Base-by-base conservation (phyloP, 2,329 filamentous ascomycete species). In the Alternaria angustiovoidea region DNA sequence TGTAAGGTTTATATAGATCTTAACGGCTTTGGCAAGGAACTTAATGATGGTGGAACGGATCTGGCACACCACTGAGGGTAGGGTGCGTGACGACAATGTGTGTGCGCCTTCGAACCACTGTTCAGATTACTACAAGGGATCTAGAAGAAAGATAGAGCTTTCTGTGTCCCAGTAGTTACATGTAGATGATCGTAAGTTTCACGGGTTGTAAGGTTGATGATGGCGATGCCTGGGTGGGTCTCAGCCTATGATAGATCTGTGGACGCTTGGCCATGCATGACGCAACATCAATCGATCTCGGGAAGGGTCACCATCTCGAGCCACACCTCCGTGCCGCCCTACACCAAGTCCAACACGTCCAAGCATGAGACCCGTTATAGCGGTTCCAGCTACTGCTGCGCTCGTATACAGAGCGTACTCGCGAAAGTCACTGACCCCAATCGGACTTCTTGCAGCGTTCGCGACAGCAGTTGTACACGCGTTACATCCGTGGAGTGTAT, bases 401-500 rank as follows among this genome's bases (percentile, higher is more conserved):
- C 75, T 81, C 28, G 74, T 79, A 3, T 80, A 78, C 51, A 72
- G 79, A 39, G 79, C 79, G 8, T 80, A 72, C 65, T 79, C 77
- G 4, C 69, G 74, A 22, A 80, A 79, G 57, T 94, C 90, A 24
- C 85, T 99, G 39, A 98, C 94, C 0, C 87, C 90, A 0, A 81
- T 84, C 7, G 94, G 94, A 62, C 87, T 97, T 68, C 68, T 90
- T 38, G 86, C 87, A 12, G 94, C 94, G 4, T 83, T 84, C 5
- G 71, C 90, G 43, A 96, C 94, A 4, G 94, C 93, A 4, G 78
- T 86, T 46, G 87, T 91, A 11, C 95, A 99, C 78, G 93, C 93
- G 16, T 81, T 94, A n/a, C 94, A 98, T 78, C 94, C 94, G 4
- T 97, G 93, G 90, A 92, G 91, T 61, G 83, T 94, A n/a, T 94